Evolutionary conservation across 192 early-diverging fungal genomes (phyloP), one percentile per base, ranked within the genome.

Genomic region (Podila clonocystis): DNA sequence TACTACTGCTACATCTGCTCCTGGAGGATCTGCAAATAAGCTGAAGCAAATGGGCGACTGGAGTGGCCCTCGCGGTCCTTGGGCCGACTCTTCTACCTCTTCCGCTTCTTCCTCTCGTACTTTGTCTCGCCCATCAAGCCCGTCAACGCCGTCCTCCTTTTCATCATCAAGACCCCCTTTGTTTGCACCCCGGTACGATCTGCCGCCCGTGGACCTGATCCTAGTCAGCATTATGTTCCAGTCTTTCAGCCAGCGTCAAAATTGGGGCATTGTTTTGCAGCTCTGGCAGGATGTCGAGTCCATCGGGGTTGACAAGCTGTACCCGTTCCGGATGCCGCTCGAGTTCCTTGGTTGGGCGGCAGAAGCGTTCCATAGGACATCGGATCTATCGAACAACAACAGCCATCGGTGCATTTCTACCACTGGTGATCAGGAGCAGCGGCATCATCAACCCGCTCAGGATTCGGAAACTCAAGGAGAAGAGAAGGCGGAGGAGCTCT

Each of bases 221-320:
- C 66, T 65, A 0, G 58, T 72, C 22, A 66, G 45, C 29, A 72
- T 72, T 24, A 34, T 79, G 28, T 58, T 79, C 49, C 69, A 68
- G 41, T 31, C 75, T 8, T 79, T 79, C 28, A 63, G 63, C 1
- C 52, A 67, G 12, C 70, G 70, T 0, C 55, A 79, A 3, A 79
- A 79, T 55, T 79, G 75, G 75, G 55, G 30, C 8, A 71, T 79
- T 62, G 70, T 79, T 22, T 58, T 71, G n/a, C 68, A 63, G 24
- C 48, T 78, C 33, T 79, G 75, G 75, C n/a, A 64, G 17, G 75
- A 79, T 50, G 58, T 79, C 3, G 75, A 79, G 24, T 63, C 70
- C 1, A 41, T 79, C 4, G 75, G 75, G 7, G 65, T 65, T 2
- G 68, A 78, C 17, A 66, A 67, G 7, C 33, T 78, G 63, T 62